Conservation (phyloP, 495 filamentous ascomycete genomes). For the Aspergillus haitiensis region DNA sequence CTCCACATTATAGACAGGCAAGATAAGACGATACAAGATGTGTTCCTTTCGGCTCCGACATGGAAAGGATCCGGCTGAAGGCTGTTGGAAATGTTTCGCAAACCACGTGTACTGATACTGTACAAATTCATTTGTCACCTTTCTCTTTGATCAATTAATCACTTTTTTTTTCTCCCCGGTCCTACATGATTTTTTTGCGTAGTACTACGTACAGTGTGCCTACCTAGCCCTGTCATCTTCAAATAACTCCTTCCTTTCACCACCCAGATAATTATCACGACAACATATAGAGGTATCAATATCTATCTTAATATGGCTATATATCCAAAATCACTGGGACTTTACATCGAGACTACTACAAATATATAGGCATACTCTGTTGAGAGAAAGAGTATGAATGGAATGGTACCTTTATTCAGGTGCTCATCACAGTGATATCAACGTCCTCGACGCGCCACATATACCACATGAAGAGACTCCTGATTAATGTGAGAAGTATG, state of each 20-base stretch:
- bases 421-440: slow-evolving; percentile 64
- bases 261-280: too few species aligned
- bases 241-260: too few species aligned
- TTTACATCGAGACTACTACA: not conserved
- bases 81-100: slow-evolving; percentile 22
- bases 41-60: slow-evolving; percentile 22
- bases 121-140: slow-evolving; percentile 50
- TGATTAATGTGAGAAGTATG: slow-evolving; percentile 27
- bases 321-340: too few species aligned
- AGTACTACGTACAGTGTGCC: not conserved
- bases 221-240: too few species aligned
- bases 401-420: not conserved
- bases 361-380: not conserved
- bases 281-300: too few species aligned
- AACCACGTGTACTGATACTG: slow-evolving; percentile 50
- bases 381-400: not conserved
- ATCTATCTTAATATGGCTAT: too few species aligned
- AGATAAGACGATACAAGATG: slow-evolving; percentile 29
- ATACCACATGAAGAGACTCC: slow-evolving; percentile 82
- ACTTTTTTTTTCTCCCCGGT: not conserved
- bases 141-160: slow-evolving; percentile 22
- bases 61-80: slow-evolving; percentile 20
- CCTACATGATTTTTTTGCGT: not conserved
- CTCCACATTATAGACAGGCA: slow-evolving; percentile 29
- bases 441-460: slow-evolving; percentile 87